These are phyloP conservation scores for Gracilaria domingensis DNA, from an alignment of 23 red algal genomes.

Conservation along the genomic window DNA sequence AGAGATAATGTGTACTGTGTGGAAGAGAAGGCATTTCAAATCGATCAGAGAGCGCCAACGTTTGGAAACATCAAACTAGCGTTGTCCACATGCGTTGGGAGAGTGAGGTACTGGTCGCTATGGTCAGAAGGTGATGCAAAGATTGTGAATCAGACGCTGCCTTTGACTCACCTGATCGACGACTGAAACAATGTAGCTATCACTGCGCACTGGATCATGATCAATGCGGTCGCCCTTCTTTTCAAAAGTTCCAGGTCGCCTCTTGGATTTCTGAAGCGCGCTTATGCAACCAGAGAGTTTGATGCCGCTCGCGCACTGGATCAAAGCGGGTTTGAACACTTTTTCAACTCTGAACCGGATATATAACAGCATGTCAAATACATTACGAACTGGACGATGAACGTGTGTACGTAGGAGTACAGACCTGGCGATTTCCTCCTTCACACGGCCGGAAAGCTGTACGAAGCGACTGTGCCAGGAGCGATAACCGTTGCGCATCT, in stretches of 20 bases:
- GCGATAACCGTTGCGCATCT: conserved; percentile 77
- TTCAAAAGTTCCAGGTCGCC: conserved; percentile 75
- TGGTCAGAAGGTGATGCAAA: conserved; percentile 84
- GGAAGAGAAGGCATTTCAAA: conserved; percentile 23
- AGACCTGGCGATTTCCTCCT: conserved; percentile 83
- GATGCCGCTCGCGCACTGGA: too few species aligned
- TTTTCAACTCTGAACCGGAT: conserved; percentile 44
- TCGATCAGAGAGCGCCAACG: conserved; percentile 72
- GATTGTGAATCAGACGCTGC: conserved; percentile 91
- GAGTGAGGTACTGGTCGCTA: conserved; percentile 81
- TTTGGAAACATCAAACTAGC: conserved; percentile 84
- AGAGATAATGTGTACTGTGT: conserved; percentile 21
- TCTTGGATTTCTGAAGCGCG: conserved; percentile 61
- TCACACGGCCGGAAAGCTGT: conserved; percentile 85
- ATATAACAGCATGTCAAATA: conserved; percentile 40
- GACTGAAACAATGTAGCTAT: conserved; percentile 68
- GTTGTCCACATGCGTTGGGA: conserved; percentile 59
- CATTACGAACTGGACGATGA: conserved; percentile 81
- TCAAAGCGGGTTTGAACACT: too few species aligned
- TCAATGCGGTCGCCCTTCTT: conserved; percentile 79
- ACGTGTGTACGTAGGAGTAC: conserved; percentile 87
- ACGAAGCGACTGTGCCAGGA: conserved; percentile 75
- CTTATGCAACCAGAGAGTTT: conserved; percentile 58
- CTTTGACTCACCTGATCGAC: too few species aligned
- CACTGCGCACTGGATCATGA: conserved; percentile 83